Conservation (phyloP, 1,139 yeast genomes). For the Debaryomycetaceae sp. region DNA sequence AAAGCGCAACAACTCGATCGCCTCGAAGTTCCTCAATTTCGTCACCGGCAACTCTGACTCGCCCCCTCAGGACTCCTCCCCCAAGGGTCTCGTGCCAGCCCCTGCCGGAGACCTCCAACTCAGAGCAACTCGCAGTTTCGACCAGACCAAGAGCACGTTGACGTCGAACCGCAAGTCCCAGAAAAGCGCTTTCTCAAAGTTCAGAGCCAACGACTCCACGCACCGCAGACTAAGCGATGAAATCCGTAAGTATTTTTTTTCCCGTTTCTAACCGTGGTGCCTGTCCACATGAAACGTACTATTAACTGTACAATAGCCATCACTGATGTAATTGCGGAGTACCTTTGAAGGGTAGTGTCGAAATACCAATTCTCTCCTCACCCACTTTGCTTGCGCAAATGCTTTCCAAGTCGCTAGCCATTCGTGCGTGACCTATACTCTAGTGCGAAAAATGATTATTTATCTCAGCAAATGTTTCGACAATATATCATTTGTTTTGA, state of each 20-base stretch:
- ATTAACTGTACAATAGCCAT: not conserved
- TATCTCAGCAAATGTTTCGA: not conserved
- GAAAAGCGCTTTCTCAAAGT: constrained; percentile 12
- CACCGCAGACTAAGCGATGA: constrained; percentile 27
- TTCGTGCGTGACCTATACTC: constrained; percentile 3
- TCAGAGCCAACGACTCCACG: constrained; percentile 7
- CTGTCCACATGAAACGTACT: not conserved
- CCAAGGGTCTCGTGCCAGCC: not conserved
- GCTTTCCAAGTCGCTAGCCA: constrained; percentile 1
- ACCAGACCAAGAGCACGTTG: constrained; percentile 39
- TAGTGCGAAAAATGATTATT: not conserved
- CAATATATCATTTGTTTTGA: not conserved
- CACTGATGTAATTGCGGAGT: constrained; percentile 2
- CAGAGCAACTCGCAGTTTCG: constrained; percentile 12
- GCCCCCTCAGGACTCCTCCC: constrained; percentile 1
- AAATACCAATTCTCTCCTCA: constrained; percentile 2
- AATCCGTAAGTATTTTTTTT: constrained; percentile 37
- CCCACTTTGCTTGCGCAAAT: not conserved
- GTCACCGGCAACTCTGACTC: constrained; percentile 10
- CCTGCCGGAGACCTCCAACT: not conserved
- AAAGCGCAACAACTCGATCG: constrained; percentile 13
- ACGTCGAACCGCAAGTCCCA: constrained; percentile 22
- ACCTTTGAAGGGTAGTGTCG: constrained; percentile 2
- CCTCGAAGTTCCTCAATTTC: constrained; percentile 11
- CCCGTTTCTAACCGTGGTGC: not conserved